A percentile compares a stretch with the other conserved stretches of the same genome.
Conservation (phyloP, 1,284 basidiomycete species). For the Ganoderma boninense region DNA sequence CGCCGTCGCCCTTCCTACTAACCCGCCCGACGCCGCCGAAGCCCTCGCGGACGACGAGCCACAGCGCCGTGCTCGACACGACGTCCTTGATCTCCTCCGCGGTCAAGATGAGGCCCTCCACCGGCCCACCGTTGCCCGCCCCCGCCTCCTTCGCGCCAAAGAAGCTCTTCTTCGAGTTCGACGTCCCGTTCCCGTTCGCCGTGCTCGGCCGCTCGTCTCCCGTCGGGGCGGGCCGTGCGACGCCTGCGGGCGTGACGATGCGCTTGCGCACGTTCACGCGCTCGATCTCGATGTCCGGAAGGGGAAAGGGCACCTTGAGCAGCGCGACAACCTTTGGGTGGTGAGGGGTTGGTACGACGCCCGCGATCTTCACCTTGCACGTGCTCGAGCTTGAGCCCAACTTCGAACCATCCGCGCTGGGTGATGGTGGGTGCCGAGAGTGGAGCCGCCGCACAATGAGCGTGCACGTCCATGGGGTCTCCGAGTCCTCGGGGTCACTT, state of each 20-base stretch:
- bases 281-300: slow-evolving; percentile 81
- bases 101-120: slow-evolving; percentile 62
- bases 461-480: slow-evolving; percentile 93
- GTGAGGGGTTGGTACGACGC: slow-evolving; percentile 91
- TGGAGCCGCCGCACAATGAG: slow-evolving; percentile 56
- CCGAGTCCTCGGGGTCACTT: slow-evolving; percentile 94
- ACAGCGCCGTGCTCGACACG: slow-evolving; percentile 88
- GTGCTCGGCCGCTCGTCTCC: slow-evolving; percentile 23
- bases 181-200: slow-evolving; percentile 15
- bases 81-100: slow-evolving; percentile 97
- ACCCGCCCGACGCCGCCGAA: slow-evolving; percentile 90
- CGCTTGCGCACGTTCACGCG: slow-evolving; percentile 59
- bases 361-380: slow-evolving; percentile 69
- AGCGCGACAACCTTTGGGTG: slow-evolving; percentile 95
- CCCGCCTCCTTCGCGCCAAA: slow-evolving; percentile 23
- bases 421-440: slow-evolving; percentile 19
- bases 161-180: slow-evolving; percentile 24
- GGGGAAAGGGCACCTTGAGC: slow-evolving; percentile 88
- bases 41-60: slow-evolving; percentile 92
- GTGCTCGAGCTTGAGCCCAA: slow-evolving; percentile 21
- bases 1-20: slow-evolving; percentile 79
- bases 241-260: slow-evolving; percentile 52
- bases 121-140: slow-evolving; percentile 18
- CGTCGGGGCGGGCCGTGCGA: slow-evolving; percentile 46
- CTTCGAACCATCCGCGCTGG: slow-evolving; percentile 6